These are phyloP conservation scores for Gossypium thurberi DNA, from an alignment of 345 rosid species.

Conservation along the genomic window DNA sequence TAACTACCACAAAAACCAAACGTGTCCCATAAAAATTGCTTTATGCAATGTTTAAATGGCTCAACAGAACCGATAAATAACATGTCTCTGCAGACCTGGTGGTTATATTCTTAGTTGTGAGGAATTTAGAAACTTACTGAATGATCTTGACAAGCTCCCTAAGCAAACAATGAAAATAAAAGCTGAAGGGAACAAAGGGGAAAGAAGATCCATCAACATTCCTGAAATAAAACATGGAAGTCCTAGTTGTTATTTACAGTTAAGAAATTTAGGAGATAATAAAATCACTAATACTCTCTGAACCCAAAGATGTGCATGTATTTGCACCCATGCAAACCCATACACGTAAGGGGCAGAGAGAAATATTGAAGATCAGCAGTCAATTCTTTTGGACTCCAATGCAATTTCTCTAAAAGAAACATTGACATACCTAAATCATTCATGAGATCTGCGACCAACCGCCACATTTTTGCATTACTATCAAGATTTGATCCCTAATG, in stretches of 20 bases:
- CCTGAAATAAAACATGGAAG: constrained; percentile 47
- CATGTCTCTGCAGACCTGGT: neutral
- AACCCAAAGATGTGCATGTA: neutral
- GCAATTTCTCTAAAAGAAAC: neutral
- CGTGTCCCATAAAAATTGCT: neutral
- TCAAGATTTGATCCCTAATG: constrained; percentile 85
- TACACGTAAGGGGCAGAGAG: neutral
- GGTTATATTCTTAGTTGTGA: neutral
- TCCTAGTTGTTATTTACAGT: constrained; percentile 13
- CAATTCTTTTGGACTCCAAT: neutral
- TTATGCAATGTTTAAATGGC: neutral
- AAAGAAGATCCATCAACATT: constrained; percentile 94
- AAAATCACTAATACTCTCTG: neutral
- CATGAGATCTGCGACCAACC: constrained; percentile 91
- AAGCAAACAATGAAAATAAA: constrained; percentile 84
- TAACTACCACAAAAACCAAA: neutral
- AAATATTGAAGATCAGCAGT: neutral
- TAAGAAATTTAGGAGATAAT: neutral
- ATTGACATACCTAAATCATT: constrained; percentile 73
- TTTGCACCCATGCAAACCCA: neutral
- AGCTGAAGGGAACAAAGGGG: constrained; percentile 87
- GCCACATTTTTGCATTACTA: constrained; percentile 96
- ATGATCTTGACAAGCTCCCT: constrained; percentile 91
- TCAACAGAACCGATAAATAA: neutral
- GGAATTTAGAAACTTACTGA: constrained; percentile 50